These are phyloP conservation scores for Citrus unshiu DNA, from an alignment of 345 rosid species.

Conservation along the genomic window DNA sequence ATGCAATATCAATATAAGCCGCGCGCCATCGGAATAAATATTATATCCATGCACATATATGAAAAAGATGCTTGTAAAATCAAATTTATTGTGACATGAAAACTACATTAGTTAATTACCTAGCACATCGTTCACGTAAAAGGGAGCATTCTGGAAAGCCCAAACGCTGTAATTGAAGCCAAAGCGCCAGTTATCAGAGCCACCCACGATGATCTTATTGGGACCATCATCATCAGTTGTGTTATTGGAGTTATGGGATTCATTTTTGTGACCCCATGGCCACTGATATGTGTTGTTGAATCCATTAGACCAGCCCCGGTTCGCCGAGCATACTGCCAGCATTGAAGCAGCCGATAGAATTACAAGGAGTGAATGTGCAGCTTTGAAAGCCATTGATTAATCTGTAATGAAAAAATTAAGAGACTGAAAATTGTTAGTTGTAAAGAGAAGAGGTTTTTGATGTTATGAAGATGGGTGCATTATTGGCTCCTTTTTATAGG, in stretches of 20 bases:
- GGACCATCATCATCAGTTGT: slow-evolving; percentile 14
- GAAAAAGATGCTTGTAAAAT: background rate
- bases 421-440: background rate
- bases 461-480: background rate
- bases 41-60: no score
- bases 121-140: slow-evolving; percentile 57
- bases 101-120: slow-evolving; percentile 27
- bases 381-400: slow-evolving; percentile 17
- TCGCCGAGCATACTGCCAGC: slow-evolving; percentile 18
- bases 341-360: slow-evolving; percentile 12
- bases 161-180: slow-evolving; percentile 59
- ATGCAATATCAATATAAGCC: no score
- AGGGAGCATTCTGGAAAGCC: slow-evolving; percentile 59
- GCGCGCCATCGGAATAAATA: no score
- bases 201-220: slow-evolving; percentile 56
- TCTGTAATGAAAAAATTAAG: background rate
- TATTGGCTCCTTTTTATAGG: slow-evolving; percentile 3
- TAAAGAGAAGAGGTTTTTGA: background rate
- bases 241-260: slow-evolving; percentile 9
- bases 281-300: slow-evolving; percentile 20
- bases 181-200: slow-evolving; percentile 54
- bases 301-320: slow-evolving; percentile 24
- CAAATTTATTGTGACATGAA: background rate
- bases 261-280: slow-evolving; percentile 19
- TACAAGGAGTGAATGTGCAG: slow-evolving; percentile 4